A percentile compares a stretch with the other conserved stretches of the same genome.
Evolutionary conservation across 305 asterid species (phyloP).

Genomic region (Fraxinus angustifolia): DNA sequence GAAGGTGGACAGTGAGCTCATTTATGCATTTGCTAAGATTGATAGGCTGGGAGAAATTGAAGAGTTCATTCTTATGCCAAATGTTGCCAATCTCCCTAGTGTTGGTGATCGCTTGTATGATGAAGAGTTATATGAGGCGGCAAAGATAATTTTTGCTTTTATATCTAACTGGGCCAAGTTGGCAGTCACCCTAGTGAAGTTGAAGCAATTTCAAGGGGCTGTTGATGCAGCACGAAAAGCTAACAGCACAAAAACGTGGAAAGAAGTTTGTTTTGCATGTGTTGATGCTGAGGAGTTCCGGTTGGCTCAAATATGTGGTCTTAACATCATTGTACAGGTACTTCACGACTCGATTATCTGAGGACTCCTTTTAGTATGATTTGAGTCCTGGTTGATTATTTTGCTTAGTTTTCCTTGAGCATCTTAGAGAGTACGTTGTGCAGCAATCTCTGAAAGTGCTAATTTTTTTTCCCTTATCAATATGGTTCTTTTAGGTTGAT

Average conservation of each 20-base stretch:
- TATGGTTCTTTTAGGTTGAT: slow-evolving; percentile 65
- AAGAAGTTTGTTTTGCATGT: slow-evolving; percentile 98
- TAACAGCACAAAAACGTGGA: slow-evolving; percentile 96
- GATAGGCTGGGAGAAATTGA: slow-evolving; percentile 90
- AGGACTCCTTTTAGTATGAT: not conserved
- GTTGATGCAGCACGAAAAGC: slow-evolving; percentile 99
- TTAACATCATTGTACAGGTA: slow-evolving; percentile 98
- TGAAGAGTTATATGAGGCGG: slow-evolving; percentile 95
- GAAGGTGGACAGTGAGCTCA: slow-evolving; percentile 95
- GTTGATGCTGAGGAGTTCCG: slow-evolving; percentile 99
- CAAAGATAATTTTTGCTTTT: slow-evolving; percentile 85
- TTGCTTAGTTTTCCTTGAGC: slow-evolving; percentile 9
- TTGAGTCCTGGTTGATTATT: not conserved
- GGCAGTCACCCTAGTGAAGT: slow-evolving; percentile 81
- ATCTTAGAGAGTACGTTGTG: not conserved
- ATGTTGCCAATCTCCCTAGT: slow-evolving; percentile 96
- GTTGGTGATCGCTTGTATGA: slow-evolving; percentile 98
- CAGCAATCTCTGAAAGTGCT: not conserved
- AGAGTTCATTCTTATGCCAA: slow-evolving; percentile 95
- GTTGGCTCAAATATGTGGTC: slow-evolving; percentile 99
- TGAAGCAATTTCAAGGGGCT: slow-evolving; percentile 95
- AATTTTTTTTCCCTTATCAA: not conserved
- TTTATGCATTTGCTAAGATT: slow-evolving; percentile 96
- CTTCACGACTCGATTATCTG: not conserved
- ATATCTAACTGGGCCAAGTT: slow-evolving; percentile 96